Conservation (phyloP, 108 stramenopile species). For the Conticribra guillardii region DNA sequence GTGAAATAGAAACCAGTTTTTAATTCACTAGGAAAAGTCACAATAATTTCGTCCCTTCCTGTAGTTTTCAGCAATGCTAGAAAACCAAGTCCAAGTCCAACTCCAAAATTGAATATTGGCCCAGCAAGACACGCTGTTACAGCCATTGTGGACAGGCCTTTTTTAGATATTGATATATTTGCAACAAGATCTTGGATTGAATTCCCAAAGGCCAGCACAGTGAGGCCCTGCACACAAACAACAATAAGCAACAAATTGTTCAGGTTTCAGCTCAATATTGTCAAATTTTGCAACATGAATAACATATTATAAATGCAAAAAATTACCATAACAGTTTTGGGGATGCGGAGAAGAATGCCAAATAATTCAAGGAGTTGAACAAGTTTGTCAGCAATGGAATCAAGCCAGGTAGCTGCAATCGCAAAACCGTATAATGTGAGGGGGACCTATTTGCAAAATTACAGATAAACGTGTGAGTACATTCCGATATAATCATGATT, state of each 20-base stretch:
- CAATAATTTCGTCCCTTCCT: conserved; percentile 41
- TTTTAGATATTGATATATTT: conserved; percentile 93
- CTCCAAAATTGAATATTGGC: conserved; percentile 94
- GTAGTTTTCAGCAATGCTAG: conserved; percentile 46
- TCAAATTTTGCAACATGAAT: too few relatives aligned
- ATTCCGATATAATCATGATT: too few relatives aligned
- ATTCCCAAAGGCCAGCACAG: conserved; percentile 96
- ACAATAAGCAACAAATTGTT: too few relatives aligned
- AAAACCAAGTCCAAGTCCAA: conserved; percentile 83
- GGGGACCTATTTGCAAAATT: conserved; percentile 46
- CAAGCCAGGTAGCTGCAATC: conserved; percentile 94
- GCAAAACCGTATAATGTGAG: conserved; percentile 88
- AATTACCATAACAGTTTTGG: conserved; percentile 82
- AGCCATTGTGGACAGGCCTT: conserved; percentile 91
- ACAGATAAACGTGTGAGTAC: background rate
- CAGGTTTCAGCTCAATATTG: too few relatives aligned
- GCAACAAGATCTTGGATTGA: conserved; percentile 91
- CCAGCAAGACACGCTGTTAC: conserved; percentile 93
- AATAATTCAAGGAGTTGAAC: conserved; percentile 86
- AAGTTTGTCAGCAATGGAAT: conserved; percentile 90
- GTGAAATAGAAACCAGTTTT: conserved; percentile 50
- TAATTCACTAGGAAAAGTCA: conserved; percentile 38
- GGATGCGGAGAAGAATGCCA: conserved; percentile 83
- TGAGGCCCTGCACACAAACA: too few relatives aligned
- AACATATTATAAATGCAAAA: too few relatives aligned